Conservation (phyloP, 2,329 filamentous ascomycete species). For the Bipolaris victoriae region DNA sequence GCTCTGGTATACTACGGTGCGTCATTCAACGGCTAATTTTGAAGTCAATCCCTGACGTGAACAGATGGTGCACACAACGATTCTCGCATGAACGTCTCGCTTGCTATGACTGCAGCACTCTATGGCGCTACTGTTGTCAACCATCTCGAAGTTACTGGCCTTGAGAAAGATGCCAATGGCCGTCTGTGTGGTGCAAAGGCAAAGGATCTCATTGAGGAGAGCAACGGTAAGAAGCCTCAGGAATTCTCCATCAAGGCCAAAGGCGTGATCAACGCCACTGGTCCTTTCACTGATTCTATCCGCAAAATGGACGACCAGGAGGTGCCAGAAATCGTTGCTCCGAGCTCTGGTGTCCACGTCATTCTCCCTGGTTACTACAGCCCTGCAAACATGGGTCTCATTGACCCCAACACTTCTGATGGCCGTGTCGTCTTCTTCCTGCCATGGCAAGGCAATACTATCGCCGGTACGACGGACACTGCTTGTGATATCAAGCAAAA, state of each 20-base stretch:
- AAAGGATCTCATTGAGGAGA: slow-evolving; percentile 71
- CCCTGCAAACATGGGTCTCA: slow-evolving; percentile 83
- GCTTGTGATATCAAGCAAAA: slow-evolving; percentile 74
- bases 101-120: slow-evolving; percentile 86
- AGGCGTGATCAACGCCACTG: slow-evolving; percentile 87
- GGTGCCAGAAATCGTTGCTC: slow-evolving; percentile 79
- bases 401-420: slow-evolving; percentile 85
- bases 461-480: slow-evolving; percentile 85
- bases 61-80: slow-evolving; percentile 87
- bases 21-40: slow-evolving; percentile 6
- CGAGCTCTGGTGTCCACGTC: slow-evolving; percentile 84
- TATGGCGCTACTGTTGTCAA: slow-evolving; percentile 85
- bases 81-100: slow-evolving; percentile 87
- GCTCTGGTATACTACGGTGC: slow-evolving; percentile 84
- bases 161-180: slow-evolving; percentile 76
- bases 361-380: slow-evolving; percentile 88
- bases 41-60: slow-evolving; percentile 28
- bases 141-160: slow-evolving; percentile 77
- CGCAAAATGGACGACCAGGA: slow-evolving; percentile 80
- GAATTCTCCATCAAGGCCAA: slow-evolving; percentile 77
- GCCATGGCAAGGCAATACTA: slow-evolving; percentile 91
- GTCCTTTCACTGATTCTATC: slow-evolving; percentile 84
- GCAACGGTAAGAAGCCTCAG: slow-evolving; percentile 65
- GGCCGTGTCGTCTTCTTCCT: slow-evolving; percentile 92
- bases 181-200: slow-evolving; percentile 75